Evolutionary conservation across 2,329 filamentous ascomycete genomes (phyloP), one percentile per base, ranked within the genome.

Genomic region (Apiospora sp.): DNA sequence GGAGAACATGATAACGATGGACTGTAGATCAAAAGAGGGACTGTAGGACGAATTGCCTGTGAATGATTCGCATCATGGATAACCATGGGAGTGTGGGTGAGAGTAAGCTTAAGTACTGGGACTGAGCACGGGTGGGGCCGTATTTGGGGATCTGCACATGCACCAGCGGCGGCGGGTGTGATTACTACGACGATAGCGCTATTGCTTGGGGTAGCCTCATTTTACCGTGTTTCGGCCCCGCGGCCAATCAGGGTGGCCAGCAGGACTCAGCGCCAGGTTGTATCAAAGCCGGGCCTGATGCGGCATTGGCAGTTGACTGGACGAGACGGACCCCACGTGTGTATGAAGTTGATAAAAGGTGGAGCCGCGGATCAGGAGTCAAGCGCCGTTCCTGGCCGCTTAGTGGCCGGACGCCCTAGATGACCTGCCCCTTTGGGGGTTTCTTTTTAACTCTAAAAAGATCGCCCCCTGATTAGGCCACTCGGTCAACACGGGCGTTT

Each of bases 81-180:
- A 19, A 41, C 30, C 30, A 37, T 37, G 54, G 54, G 27, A 5
- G 49, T 41, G 37, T 7, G 58, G 34, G 58, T 41, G 58, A n/a
- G 58, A 24, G 58, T 64, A 64, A 64, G 58, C 58, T 64, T 64
- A 64, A 64, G 58, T 64, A 64, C 37, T 41, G 37, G 37, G 16
- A 30, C 22, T 24, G 30, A n/a, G 30, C 34, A 34, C 34, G 58
- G 58, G 58, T 64, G 58, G 58, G 34, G 34, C 30, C 54, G 19
- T 37, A 2, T n/a, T 41, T 41, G 30, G 34, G 19, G 58, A 64
- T 64, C 58, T 41, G 58, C 58, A 64, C 8, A 41, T n/a, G n/a
- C n/a, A n/a, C n/a, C n/a, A n/a, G n/a, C n/a, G n/a, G 16, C 51
- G 14, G 51, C 27, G 16, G 51, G 51, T 58, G 30, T 27, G 49